Evolutionary conservation across 129 eudicot genomes (phyloP).

Genomic region (Arctium lappa): DNA sequence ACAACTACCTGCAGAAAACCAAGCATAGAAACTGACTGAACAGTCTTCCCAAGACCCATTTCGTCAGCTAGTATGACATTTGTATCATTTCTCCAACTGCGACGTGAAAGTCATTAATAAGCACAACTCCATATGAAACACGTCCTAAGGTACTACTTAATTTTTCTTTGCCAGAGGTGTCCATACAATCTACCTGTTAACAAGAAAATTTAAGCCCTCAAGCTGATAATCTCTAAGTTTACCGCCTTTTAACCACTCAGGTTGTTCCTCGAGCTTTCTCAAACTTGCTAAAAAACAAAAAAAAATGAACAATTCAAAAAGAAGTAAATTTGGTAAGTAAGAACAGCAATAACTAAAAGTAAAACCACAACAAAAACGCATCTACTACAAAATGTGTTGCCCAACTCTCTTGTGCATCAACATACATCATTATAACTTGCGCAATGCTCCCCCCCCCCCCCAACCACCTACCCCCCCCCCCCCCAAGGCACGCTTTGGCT

Average conservation of each 20-base stretch:
- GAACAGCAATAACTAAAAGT: not conserved
- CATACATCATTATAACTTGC: not conserved
- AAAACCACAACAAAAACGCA: not conserved
- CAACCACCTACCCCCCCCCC: not conserved
- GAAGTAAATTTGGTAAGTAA: not conserved
- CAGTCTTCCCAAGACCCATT: constrained; percentile 99
- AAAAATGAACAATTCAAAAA: constrained; percentile 5
- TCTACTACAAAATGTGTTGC: not conserved
- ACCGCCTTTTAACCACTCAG: constrained; percentile 97
- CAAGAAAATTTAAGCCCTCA: constrained; percentile 96
- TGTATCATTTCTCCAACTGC: constrained; percentile 98
- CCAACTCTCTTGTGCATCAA: not conserved
- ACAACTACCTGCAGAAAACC: constrained; percentile 81
- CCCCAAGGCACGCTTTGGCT: not conserved
- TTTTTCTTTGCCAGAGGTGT: not conserved
- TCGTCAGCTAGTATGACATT: constrained; percentile 99
- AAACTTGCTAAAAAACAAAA: constrained; percentile 60
- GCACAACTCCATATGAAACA: constrained; percentile 15
- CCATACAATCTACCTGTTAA: constrained; percentile 68
- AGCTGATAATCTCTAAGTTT: constrained; percentile 98
- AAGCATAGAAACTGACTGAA: constrained; percentile 98
- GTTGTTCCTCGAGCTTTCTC: constrained; percentile 99
- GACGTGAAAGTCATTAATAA: constrained; percentile 38
- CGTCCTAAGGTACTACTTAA: not conserved
- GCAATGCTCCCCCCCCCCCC: not conserved